A percentile compares a stretch with the other conserved stretches of the same genome.
Evolutionary conservation across 2,329 filamentous ascomycete genomes (phyloP).

Genomic region (Peltaster fructicola): DNA sequence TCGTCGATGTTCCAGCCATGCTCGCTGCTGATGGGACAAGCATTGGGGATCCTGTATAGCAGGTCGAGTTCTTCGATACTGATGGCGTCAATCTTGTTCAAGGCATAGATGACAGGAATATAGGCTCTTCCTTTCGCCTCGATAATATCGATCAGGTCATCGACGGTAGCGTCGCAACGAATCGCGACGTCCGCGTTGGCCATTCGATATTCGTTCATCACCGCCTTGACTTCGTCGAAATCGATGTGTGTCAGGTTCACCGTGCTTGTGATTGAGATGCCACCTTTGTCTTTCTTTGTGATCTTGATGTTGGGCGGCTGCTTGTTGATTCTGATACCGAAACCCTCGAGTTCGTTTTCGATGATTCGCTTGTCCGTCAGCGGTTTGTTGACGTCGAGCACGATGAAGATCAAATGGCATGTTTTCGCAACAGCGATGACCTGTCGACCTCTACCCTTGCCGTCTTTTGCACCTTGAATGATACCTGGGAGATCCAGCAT

Average conservation of each 20-base stretch:
- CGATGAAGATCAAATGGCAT: constrained; percentile 96
- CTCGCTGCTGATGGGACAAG: constrained; percentile 92
- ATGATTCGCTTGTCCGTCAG: constrained; percentile 93
- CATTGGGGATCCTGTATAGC: constrained; percentile 90
- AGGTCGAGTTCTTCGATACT: constrained; percentile 94
- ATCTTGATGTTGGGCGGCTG: constrained; percentile 95
- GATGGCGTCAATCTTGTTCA: constrained; percentile 98
- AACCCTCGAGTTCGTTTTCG: constrained; percentile 86
- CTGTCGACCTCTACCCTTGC: constrained; percentile 90
- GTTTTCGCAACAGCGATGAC: constrained; percentile 98
- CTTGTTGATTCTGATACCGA: constrained; percentile 97
- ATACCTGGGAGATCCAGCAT: constrained; percentile 98
- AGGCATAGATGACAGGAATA: constrained; percentile 95
- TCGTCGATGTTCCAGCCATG: constrained; percentile 94
- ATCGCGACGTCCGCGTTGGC: constrained; percentile 94
- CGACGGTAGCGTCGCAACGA: constrained; percentile 90
- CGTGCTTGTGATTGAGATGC: constrained; percentile 89
- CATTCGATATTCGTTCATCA: constrained; percentile 94
- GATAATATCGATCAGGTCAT: constrained; percentile 89
- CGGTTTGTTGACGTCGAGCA: constrained; percentile 95
- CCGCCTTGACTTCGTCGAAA: constrained; percentile 90
- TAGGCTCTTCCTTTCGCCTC: constrained; percentile 91
- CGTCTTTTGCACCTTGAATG: constrained; percentile 95
- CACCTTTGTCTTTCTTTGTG: constrained; percentile 98
- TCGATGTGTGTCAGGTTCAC: constrained; percentile 84